Conservation (phyloP, 352 stramenopile genomes). For the Plasmopara muralis region DNA sequence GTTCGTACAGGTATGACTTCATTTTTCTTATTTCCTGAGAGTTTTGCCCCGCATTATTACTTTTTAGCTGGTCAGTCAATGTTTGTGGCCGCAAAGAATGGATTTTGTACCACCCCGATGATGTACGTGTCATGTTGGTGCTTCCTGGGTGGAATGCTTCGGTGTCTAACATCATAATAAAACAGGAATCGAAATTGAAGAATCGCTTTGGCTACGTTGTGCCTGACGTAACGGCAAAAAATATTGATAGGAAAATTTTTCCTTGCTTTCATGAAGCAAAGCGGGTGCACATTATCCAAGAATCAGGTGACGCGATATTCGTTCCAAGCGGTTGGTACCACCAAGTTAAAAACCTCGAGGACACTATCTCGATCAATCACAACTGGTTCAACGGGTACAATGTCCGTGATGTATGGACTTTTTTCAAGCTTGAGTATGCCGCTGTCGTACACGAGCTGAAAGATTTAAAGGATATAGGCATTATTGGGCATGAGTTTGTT, state of each 20-base stretch:
- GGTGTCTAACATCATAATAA: conserved; percentile 7
- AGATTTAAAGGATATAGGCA: conserved; percentile 55
- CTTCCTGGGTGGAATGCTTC: not conserved
- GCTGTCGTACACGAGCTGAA: conserved; percentile 57
- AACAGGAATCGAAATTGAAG: conserved; percentile 68
- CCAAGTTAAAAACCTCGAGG: conserved; percentile 88
- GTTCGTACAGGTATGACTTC: conserved; percentile 84
- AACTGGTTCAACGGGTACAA: conserved; percentile 95
- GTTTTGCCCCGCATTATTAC: not conserved
- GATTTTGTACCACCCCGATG: conserved; percentile 79
- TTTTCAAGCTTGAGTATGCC: conserved; percentile 56
- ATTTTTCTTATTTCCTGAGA: not conserved
- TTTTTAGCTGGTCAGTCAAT: conserved; percentile 93
- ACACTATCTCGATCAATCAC: conserved; percentile 96
- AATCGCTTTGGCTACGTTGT: conserved; percentile 57
- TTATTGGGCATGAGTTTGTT: conserved; percentile 44
- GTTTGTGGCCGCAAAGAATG: conserved; percentile 93
- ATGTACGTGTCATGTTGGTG: conserved; percentile 32
- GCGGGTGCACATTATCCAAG: conserved; percentile 48
- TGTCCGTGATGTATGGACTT: conserved; percentile 50
- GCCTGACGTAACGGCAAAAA: conserved; percentile 36
- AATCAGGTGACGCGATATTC: conserved; percentile 87
- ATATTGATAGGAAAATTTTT: conserved; percentile 49
- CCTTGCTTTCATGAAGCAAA: conserved; percentile 43
- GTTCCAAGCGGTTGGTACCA: conserved; percentile 96